Evolutionary conservation across 78 protist species (phyloP), one percentile per base, ranked within the genome.

Genomic region (Protostelium mycophagum): DNA sequence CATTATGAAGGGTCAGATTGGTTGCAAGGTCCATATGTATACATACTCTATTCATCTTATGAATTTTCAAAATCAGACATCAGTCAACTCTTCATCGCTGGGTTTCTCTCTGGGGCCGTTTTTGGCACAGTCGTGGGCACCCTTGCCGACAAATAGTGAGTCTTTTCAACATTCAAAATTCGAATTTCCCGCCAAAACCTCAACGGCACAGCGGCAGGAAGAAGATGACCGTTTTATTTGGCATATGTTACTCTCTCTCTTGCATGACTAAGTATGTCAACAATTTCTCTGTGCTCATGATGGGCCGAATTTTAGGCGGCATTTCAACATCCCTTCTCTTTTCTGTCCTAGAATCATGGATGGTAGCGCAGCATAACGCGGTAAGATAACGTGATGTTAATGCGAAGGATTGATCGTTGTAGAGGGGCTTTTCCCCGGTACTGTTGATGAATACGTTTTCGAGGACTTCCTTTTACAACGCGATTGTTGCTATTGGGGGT

Each of bases 11-110:
- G 89, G 34, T 95, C 97, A 28, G 98, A 97, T 93, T 97, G 98
- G 98, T 89, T 97, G 88, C 98, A 97, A n/a, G 99, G 99, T 0
- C 98, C 99, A 9, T 98, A 98, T 87, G 97, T 98, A 83, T 98
- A 98, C 89, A 95, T 91, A 25, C 94, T 98, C 31, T 98, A 98
- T 89, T 91, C 93, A 38, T 37, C 89, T 1, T 97, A 98, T 92
- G 99, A 98, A 73, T 95, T 91, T 85, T 9, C n/a, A 0, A 37
- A 28, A 73, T 83, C 83, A 34, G 95, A 93, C 38, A 98, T 97
- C 63, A 98, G 95, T 31, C 73, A 37, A 34, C 92, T 98, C 34
- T 98, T 98, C 87, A 73, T 98, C 1, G 94, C 90, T 16, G 99
- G 99, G 1, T 98, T 98, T 89, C 91, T 88, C 5, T 93, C 98